Percentiles rank a stretch among this genome's conserved stretches.
These are phyloP conservation scores for Cladosporium oxysporum DNA, from an alignment of 2,329 filamentous ascomycete genomes.

Conservation along the genomic window DNA sequence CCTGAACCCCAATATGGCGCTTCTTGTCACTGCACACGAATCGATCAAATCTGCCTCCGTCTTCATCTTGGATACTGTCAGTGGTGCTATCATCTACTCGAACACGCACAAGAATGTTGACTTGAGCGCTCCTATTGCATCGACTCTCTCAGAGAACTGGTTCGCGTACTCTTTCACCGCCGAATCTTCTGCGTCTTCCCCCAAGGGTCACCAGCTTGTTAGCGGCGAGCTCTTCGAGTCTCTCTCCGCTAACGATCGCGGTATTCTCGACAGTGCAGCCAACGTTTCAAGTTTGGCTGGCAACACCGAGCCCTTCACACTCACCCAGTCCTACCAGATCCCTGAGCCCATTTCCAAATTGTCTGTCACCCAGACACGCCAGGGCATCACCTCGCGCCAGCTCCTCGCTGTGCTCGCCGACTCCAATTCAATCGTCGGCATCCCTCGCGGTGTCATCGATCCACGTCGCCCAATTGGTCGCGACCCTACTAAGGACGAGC, in stretches of 20 bases:
- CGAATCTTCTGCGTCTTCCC: slow-evolving; percentile 53
- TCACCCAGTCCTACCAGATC: slow-evolving; percentile 79
- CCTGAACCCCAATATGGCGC: slow-evolving; percentile 79
- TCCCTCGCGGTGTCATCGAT: slow-evolving; percentile 78
- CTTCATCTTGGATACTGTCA: slow-evolving; percentile 82
- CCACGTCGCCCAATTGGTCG: slow-evolving; percentile 83
- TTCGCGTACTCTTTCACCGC: slow-evolving; percentile 76
- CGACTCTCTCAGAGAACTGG: slow-evolving; percentile 91
- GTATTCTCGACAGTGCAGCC: slow-evolving; percentile 66
- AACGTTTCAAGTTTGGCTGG: slow-evolving; percentile 78
- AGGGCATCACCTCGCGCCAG: slow-evolving; percentile 85
- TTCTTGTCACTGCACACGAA: slow-evolving; percentile 70
- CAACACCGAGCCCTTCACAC: slow-evolving; percentile 69
- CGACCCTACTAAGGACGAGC: slow-evolving; percentile 76
- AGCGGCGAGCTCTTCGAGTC: slow-evolving; percentile 92
- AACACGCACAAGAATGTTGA: slow-evolving; percentile 74
- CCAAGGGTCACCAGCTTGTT: slow-evolving; percentile 83
- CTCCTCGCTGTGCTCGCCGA: slow-evolving; percentile 77
- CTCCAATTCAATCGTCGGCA: slow-evolving; percentile 72
- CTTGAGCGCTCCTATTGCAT: slow-evolving; percentile 69
- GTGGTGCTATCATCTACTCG: slow-evolving; percentile 75
- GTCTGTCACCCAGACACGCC: slow-evolving; percentile 82
- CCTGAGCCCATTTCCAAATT: slow-evolving; percentile 76
- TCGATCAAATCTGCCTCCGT: slow-evolving; percentile 63
- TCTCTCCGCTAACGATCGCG: slow-evolving; percentile 77